Base-by-base conservation (phyloP, 2,329 filamentous ascomycete species). In the Chaetoscypha palmicola region DNA sequence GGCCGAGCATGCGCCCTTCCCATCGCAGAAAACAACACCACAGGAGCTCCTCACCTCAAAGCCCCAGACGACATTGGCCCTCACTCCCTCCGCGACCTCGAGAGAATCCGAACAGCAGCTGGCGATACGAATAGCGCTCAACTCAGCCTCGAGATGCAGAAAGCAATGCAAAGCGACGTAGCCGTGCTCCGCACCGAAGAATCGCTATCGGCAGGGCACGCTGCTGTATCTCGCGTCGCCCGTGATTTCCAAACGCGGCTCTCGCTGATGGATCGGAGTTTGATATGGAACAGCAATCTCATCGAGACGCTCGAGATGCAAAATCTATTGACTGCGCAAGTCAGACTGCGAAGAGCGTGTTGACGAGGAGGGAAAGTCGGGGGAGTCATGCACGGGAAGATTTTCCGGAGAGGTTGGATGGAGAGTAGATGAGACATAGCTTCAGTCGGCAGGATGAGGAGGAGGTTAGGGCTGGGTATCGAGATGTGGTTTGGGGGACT, bases 1-100 rank as follows among this genome's bases (percentile, higher is more conserved):
- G 70, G 70, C 16, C 63, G 69, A 26, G 70, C 70, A 17, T 23
- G 24, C 56, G 91, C 97, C 52, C 92, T 89, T 45, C 91, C 96
- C 77, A 94, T 87, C 50, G 94, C 97, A 70, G 91, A 65, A 59
- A 53, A 69, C 65, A 16, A 58, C 66, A 20, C 65, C 66, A 51
- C 68, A 67, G 38, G 62, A 0, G 55, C 60, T 37, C 45, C 62
- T 3, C 67, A 69, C 42, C 52, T 59, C 28, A 46, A 57, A 12
- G 58, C 55, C 0, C 62, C 65, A 10, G 41, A 57, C 8, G 50
- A 62, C 22, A 64, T 69, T 20, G 64, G 64, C 22, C 46, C 59
- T 20, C 48, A 52, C 45, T 66, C 59, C 30, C 59, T 67, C 26
- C n/a, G 40, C 21, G 57, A 64, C 42, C 50, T 67, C 43, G 58